Conservation (phyloP, 192 early-diverging fungal genomes). For the Backusella morwellensis region DNA sequence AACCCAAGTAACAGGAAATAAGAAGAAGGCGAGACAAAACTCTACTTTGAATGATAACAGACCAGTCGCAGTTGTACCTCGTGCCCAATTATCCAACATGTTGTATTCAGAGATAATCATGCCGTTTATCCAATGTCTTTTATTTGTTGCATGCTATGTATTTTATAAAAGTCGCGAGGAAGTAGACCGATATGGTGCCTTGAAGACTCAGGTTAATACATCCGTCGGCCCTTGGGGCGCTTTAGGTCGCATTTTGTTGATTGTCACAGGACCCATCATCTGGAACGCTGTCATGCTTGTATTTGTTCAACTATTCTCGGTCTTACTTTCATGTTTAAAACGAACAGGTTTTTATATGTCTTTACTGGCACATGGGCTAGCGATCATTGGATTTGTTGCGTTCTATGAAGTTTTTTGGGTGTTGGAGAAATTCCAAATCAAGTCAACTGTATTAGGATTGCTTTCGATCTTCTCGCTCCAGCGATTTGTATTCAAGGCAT, state of each 20-base stretch:
- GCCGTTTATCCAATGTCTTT: conserved; percentile 54
- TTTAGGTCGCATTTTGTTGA: conserved; percentile 49
- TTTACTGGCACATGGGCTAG: conserved; percentile 50
- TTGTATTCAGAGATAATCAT: conserved; percentile 60
- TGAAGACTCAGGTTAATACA: background rate
- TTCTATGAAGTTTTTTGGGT: conserved; percentile 58
- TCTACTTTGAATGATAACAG: conserved; percentile 33
- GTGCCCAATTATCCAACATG: conserved; percentile 57
- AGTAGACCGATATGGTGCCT: background rate
- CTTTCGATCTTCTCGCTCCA: conserved; percentile 56
- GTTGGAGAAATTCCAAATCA: conserved; percentile 51
- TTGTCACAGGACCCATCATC: conserved; percentile 53
- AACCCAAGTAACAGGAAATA: conserved; percentile 61
- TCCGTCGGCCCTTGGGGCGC: conserved; percentile 14
- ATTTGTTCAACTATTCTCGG: conserved; percentile 52
- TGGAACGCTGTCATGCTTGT: conserved; percentile 53
- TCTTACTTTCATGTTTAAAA: conserved; percentile 38
- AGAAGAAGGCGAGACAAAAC: conserved; percentile 48
- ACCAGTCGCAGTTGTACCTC: conserved; percentile 46
- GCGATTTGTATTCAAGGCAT: conserved; percentile 56
- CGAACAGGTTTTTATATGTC: conserved; percentile 58
- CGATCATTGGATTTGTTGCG: conserved; percentile 47
- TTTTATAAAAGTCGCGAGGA: conserved; percentile 51
- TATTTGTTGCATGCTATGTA: conserved; percentile 51
- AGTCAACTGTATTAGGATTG: conserved; percentile 52